phyloP scores from a whole-genome alignment of 352 stramenopile genomes.

The Phytopythium mirpurense region DNA sequence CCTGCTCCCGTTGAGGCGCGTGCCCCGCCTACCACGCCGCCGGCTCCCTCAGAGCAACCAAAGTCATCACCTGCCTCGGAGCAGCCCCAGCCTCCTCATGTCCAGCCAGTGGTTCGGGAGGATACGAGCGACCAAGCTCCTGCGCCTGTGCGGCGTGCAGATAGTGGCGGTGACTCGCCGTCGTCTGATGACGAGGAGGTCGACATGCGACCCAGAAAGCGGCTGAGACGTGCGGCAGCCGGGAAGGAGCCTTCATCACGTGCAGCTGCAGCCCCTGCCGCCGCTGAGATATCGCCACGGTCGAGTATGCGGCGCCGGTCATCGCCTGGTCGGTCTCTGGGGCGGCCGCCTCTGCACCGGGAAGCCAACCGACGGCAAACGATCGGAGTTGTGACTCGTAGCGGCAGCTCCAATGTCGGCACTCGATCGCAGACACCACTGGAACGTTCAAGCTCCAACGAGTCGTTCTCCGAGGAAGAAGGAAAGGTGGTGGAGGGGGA shows the following conservation, averaged over 20 bases:
- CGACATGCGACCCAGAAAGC: neutral
- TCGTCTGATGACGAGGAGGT: neutral
- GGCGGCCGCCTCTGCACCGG: neutral
- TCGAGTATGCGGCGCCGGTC: neutral
- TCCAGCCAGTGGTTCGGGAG: too few species aligned
- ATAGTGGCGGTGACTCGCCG: neutral
- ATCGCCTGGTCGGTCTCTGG: neutral
- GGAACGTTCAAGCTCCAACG: neutral
- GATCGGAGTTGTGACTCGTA: constrained; percentile 1
- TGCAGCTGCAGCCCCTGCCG: too few species aligned
- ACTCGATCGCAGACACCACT: neutral
- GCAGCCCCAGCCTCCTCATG: neutral
- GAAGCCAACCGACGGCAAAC: neutral
- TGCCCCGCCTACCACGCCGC: neutral
- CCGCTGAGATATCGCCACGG: neutral
- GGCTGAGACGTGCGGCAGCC: neutral
- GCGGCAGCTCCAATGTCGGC: neutral
- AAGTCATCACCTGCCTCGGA: neutral
- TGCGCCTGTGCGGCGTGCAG: too few species aligned
- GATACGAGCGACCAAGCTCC: too few species aligned
- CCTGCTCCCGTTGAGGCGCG: too few species aligned
- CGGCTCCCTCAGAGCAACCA: neutral
- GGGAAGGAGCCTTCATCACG: neutral
- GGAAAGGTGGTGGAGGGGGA: neutral
- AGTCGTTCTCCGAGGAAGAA: neutral